Evolutionary conservation across 352 stramenopile genomes (phyloP).

Genomic region (Pythium phragmitis): DNA sequence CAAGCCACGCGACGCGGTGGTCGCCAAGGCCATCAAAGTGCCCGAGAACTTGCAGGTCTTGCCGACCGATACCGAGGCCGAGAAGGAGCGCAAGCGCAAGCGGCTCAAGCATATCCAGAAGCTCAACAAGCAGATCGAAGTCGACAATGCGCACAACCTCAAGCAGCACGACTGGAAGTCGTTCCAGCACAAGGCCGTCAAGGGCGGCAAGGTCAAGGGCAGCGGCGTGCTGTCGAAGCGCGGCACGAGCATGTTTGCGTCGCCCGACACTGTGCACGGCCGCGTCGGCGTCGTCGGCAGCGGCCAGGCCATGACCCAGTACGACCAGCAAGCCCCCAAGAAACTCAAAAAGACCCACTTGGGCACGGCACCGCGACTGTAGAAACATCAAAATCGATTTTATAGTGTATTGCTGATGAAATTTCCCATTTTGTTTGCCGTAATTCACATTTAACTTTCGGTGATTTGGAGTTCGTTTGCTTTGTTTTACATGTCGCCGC

Average conservation of each 20-base stretch:
- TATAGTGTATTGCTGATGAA: not conserved
- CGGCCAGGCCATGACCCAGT: slow-evolving; percentile 86
- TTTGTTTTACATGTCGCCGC: not conserved
- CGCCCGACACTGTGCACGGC: slow-evolving; percentile 75
- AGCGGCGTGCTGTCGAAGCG: slow-evolving; percentile 76
- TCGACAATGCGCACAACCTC: slow-evolving; percentile 80
- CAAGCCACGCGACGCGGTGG: slow-evolving; percentile 31
- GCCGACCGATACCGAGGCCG: slow-evolving; percentile 78
- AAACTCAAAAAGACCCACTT: slow-evolving; percentile 51
- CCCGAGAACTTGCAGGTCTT: slow-evolving; percentile 84
- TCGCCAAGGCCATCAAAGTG: slow-evolving; percentile 81
- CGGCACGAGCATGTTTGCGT: slow-evolving; percentile 89
- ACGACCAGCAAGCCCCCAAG: slow-evolving; percentile 53
- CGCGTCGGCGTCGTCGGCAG: slow-evolving; percentile 88
- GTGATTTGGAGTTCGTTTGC: too few relatives aligned
- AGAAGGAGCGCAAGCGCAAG: slow-evolving; percentile 86
- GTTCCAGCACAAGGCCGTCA: slow-evolving; percentile 80
- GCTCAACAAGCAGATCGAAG: slow-evolving; percentile 83
- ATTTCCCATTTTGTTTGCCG: too few relatives aligned
- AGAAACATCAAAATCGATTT: not conserved
- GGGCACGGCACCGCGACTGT: slow-evolving; percentile 21
- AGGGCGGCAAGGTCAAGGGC: slow-evolving; percentile 67
- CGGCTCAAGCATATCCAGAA: slow-evolving; percentile 82
- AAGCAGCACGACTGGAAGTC: slow-evolving; percentile 87
- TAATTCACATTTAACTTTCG: too few relatives aligned